These are phyloP conservation scores for Cyclotella distinguenda DNA, from an alignment of 108 stramenopile species.

Conservation along the genomic window DNA sequence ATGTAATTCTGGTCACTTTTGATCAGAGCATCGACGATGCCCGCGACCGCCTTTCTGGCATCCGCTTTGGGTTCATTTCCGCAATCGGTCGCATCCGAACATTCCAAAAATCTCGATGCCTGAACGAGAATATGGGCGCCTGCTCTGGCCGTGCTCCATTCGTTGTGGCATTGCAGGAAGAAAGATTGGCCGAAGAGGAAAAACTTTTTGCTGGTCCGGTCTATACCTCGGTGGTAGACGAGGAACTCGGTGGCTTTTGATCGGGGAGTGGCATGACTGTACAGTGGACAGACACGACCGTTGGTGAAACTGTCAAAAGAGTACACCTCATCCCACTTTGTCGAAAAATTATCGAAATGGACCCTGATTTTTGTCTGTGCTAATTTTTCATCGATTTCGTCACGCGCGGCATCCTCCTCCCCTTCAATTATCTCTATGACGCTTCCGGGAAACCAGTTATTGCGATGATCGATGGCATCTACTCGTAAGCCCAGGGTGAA, in stretches of 20 bases:
- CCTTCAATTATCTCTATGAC: constrained; percentile 75
- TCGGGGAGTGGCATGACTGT: constrained; percentile 71
- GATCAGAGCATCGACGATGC: constrained; percentile 67
- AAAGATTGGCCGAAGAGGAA: constrained; percentile 75
- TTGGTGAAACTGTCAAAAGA: constrained; percentile 72
- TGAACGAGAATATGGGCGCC: constrained; percentile 89
- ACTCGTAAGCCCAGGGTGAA: constrained; percentile 83
- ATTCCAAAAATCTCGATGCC: constrained; percentile 73
- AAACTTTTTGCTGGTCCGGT: constrained; percentile 41
- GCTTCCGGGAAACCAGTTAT: constrained; percentile 89
- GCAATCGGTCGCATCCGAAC: constrained; percentile 17
- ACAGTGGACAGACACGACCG: constrained; percentile 74
- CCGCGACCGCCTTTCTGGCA: constrained; percentile 57
- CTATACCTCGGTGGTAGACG: constrained; percentile 65
- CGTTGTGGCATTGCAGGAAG: constrained; percentile 74
- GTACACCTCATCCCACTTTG: constrained; percentile 94
- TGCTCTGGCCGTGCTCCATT: constrained; percentile 89
- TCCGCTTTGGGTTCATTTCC: constrained; percentile 38
- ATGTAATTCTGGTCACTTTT: constrained; percentile 65
- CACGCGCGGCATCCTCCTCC: not conserved
- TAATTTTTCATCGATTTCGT: constrained; percentile 18
- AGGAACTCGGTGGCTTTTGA: constrained; percentile 79
- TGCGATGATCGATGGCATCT: constrained; percentile 90
- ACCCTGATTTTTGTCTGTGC: constrained; percentile 65
- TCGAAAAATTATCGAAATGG: constrained; percentile 91